Conservation (phyloP, 345 rosid genomes). For the Ceriops tagal region DNA sequence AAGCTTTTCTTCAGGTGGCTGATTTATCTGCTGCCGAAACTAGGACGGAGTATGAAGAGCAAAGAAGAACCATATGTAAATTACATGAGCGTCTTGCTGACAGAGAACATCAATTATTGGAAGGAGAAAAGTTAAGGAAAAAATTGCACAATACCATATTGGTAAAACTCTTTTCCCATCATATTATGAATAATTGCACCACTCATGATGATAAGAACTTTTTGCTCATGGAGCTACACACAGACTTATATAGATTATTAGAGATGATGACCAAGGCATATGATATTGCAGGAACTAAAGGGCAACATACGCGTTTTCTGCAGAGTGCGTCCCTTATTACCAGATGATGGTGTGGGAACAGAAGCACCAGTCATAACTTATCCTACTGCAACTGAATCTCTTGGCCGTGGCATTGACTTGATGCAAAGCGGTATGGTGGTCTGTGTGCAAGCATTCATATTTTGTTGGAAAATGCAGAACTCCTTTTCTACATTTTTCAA, state of each 20-base stretch:
- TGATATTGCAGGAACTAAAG: slow-evolving; percentile 65
- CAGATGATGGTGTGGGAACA: slow-evolving; percentile 60
- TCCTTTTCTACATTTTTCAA: too few species aligned
- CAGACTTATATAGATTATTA: neutral
- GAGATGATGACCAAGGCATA: neutral
- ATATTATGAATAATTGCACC: neutral
- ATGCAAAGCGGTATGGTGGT: slow-evolving; percentile 60
- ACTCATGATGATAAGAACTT: too few species aligned
- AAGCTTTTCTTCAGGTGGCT: slow-evolving; percentile 39
- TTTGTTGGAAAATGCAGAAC: neutral
- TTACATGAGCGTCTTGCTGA: slow-evolving; percentile 59
- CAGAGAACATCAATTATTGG: slow-evolving; percentile 52
- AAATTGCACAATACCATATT: slow-evolving; percentile 83
- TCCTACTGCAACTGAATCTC: slow-evolving; percentile 63
- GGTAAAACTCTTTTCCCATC: slow-evolving; percentile 32
- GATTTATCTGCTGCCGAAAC: slow-evolving; percentile 53
- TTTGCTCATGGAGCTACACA: too few species aligned
- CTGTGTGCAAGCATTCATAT: neutral
- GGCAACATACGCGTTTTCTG: slow-evolving; percentile 98
- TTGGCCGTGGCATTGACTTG: slow-evolving; percentile 78
- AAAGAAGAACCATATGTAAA: slow-evolving; percentile 35
- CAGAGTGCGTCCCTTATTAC: slow-evolving; percentile 80
- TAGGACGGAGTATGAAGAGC: slow-evolving; percentile 50
- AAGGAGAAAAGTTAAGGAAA: slow-evolving; percentile 77
- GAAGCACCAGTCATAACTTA: slow-evolving; percentile 57